phyloP scores from a whole-genome alignment of 2,329 filamentous ascomycete species.

The Aspergillus bombycis region DNA sequence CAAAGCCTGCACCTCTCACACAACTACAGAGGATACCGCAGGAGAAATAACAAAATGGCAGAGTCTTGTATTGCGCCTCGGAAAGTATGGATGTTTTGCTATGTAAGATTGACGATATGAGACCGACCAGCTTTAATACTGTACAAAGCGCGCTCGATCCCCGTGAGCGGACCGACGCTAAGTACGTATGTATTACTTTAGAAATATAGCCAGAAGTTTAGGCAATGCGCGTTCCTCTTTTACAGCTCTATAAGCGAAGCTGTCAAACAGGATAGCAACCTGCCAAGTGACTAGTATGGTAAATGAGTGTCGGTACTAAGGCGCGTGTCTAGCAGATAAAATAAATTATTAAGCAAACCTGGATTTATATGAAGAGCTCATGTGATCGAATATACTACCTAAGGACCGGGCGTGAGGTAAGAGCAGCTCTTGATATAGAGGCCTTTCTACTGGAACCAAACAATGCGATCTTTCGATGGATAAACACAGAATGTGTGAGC shows the following conservation, averaged over 20 bases:
- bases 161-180: neutral
- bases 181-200: neutral
- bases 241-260: neutral
- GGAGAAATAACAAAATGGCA: neutral
- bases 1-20: neutral
- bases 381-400: neutral
- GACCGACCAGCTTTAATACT: neutral
- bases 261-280: neutral
- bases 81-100: neutral
- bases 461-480: neutral
- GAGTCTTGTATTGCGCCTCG: too few species aligned
- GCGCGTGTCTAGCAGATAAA: neutral
- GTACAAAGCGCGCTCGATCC: neutral
- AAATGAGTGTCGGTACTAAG: neutral
- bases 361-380: neutral
- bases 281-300: neutral
- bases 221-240: neutral
- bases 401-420: neutral
- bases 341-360: neutral
- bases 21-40: neutral
- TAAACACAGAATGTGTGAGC: neutral
- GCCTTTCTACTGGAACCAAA: neutral
- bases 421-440: neutral
- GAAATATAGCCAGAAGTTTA: neutral
- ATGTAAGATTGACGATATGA: neutral